Conservation (phyloP, 495 filamentous ascomycete genomes). For the Xylaria palmicola region DNA sequence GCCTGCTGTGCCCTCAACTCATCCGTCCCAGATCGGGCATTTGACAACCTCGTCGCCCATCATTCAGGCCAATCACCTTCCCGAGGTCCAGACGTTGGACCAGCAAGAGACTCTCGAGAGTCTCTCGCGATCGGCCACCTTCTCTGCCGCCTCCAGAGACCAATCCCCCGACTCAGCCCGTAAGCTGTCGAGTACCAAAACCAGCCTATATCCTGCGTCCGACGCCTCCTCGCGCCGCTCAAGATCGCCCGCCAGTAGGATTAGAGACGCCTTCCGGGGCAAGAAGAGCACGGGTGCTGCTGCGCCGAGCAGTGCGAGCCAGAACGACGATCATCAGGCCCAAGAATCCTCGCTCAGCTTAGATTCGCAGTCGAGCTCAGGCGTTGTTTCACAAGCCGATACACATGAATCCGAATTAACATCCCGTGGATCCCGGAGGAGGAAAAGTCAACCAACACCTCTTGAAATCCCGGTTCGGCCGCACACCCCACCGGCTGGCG, state of each 20-base stretch:
- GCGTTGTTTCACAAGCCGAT: constrained; percentile 19
- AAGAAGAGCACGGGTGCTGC: constrained; percentile 29
- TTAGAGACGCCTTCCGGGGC: constrained; percentile 46
- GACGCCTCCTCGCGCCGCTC: constrained; percentile 39
- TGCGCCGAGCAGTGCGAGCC: constrained; percentile 17
- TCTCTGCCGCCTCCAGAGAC: constrained; percentile 13
- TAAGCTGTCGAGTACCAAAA: constrained; percentile 26
- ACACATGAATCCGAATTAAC: constrained; percentile 24
- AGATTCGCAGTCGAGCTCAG: constrained; percentile 19
- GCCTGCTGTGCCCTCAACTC: constrained; percentile 61
- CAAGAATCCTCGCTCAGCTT: constrained; percentile 19
- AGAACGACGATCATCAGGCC: constrained; percentile 22
- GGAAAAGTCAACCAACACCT: constrained; percentile 29
- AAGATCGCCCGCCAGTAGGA: constrained; percentile 44
- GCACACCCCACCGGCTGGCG: constrained; percentile 43
- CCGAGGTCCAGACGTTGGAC: constrained; percentile 34
- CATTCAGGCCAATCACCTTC: constrained; percentile 56
- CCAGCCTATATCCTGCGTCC: constrained; percentile 35
- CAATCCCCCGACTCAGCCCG: constrained; percentile 23
- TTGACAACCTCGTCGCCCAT: constrained; percentile 81
- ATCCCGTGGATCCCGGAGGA: constrained; percentile 26
- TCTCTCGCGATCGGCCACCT: constrained; percentile 27
- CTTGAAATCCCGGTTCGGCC: constrained; percentile 39
- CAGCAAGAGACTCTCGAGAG: constrained; percentile 22
- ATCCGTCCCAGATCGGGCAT: constrained; percentile 75